Evolutionary conservation across 2,329 filamentous ascomycete species (phyloP), one percentile per base, ranked within the genome.

Genomic region (Leptographium flavum): DNA sequence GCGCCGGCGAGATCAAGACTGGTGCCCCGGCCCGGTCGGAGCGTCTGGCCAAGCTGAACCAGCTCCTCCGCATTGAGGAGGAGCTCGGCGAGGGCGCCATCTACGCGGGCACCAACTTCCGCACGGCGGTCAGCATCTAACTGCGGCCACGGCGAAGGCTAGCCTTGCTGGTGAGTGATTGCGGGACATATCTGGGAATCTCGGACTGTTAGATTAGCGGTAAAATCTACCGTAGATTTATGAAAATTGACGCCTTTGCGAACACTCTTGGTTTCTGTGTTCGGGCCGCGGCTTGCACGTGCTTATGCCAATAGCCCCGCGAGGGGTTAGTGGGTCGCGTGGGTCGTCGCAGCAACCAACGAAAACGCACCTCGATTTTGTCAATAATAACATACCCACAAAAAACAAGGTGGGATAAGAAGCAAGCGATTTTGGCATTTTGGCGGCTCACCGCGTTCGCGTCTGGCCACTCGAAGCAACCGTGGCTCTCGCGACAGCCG

Each of bases 11-110:
- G 78, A 96, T 98, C 80, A 95, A 95, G 86, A 94, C 88, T 55
- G 88, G 88, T 78, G 90, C 90, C 52, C 92, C 92, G 57, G 84
- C 83, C 64, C 83, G 92, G 62, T 95, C 90, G 58, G 92, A 98
- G 79, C 88, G 92, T 75, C 79, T 96, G 57, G 92, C 92, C 68
- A 98, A 98, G 80, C 85, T 98, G 64, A 98, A 98, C 84, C 92
- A 98, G 77, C 94, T 98, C 62, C 84, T 98, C 62, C 87, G 92
- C 63, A 98, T 98, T 59, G 92, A 98, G 79, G 92, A 98, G 75
- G 92, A 98, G 77, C 83, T 98, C 54, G 88, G 88, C 58, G 76
- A 80, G 59, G 82, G 92, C 59, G 92, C 90, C 57, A 63, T 96
- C 69, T 98, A 90, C 65, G 88, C 90, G 57, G 92, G 92, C 57